These are phyloP conservation scores for Kalaharituber pfeilii DNA, from an alignment of 2,329 filamentous ascomycete species.

Conservation along the genomic window DNA sequence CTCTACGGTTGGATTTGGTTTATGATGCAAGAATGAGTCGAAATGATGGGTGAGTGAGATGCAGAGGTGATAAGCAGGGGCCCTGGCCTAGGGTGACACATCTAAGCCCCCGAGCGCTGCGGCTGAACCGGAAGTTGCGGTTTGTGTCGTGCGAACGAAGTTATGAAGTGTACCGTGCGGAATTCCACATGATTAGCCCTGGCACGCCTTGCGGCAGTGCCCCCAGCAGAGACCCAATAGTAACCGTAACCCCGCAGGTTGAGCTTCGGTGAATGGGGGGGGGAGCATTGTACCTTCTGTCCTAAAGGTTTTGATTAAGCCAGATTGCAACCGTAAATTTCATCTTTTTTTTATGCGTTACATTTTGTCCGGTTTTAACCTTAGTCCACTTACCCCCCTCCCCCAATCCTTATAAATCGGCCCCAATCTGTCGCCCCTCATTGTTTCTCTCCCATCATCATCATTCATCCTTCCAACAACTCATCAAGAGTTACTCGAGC, in stretches of 20 bases:
- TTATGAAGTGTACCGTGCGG: too few relatives aligned
- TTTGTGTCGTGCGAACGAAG: too few relatives aligned
- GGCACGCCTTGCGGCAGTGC: neutral
- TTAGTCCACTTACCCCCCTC: neutral
- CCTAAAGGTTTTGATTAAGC: neutral
- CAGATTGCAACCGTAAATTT: neutral
- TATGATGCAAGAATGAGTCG: neutral
- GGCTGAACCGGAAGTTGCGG: too few relatives aligned
- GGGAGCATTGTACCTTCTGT: neutral
- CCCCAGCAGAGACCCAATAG: neutral
- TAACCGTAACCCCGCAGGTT: too few relatives aligned
- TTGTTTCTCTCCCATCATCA: neutral
- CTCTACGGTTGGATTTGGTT: too few relatives aligned
- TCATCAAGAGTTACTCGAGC: neutral
- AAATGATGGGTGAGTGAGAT: neutral
- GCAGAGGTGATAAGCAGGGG: neutral
- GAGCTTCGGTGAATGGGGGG: too few relatives aligned
- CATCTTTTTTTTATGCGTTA: neutral
- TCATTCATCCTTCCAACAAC: neutral
- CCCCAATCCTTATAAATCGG: constrained; percentile 1
- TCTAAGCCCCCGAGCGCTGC: neutral
- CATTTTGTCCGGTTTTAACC: neutral
- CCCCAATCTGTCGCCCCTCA: neutral
- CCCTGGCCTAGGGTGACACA: neutral
- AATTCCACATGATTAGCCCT: neutral